Evolutionary conservation across 306 rosid genomes (phyloP), one percentile per base, ranked within the genome.

Genomic region (Sphenostylis stenocarpa): DNA sequence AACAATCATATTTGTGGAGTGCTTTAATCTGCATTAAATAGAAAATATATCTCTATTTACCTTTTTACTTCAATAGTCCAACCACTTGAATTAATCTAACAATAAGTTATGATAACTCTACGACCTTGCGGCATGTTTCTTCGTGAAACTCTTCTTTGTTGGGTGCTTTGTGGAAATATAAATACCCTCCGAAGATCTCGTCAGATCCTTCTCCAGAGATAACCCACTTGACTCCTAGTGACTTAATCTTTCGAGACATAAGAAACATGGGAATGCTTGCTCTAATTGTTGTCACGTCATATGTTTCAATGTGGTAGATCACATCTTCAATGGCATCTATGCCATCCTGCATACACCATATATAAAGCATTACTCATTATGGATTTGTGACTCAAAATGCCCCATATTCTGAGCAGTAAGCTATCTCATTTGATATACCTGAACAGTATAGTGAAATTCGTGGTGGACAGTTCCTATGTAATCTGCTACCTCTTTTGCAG

Each of bases 121-220:
- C 41, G 64, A 93, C 98, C 94, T 93, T 93, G 77, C 81, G 89
- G 80, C 98, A 93, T 23, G 95, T 93, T 87, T 93, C 98, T 4
- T 66, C 75, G 83, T 93, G 98, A 60, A 93, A 88, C 82, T 93
- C 98, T 75, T 93, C 95, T 86, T 91, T 89, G 86, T 89, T 85
- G 20, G 98, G 98, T 61, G 98, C 98, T 80, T 91, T 93, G 72
- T 93, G 98, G 88, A 91, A 93, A 86, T 93, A 93, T 72, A 93
- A 65, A 49, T 93, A 93, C 67, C 98, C 98, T 9, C 96, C 98
- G 53, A 93, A 93, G 57, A 93, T 83, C 86, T 93, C 96, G 80
- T 93, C 98, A 19, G 98, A 84, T 1, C 98, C 98, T 86, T 93
- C 98, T 26, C 98, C 98, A 26, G 98, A 93, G 48, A 93, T 71